Base-by-base conservation (phyloP, 306 rosid genomes). In the Amphicarpaea edgeworthii region DNA sequence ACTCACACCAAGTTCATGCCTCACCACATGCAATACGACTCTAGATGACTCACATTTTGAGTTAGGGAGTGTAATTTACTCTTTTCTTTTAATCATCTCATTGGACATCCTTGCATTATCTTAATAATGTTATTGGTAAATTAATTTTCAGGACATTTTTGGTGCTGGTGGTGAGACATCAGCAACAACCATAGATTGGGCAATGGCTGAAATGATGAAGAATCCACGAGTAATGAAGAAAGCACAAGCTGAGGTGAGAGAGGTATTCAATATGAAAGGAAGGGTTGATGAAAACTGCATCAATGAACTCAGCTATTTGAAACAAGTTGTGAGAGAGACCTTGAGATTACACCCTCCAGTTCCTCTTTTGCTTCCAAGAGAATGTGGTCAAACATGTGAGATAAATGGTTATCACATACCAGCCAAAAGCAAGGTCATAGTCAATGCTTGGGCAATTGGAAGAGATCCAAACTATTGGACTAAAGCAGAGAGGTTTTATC, bases 151-250 rank as follows among this genome's bases (percentile, higher is more conserved):
- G 81, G 87, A 80, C 12, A 6, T 83, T 0, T 77, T 77, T 37
- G 47, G 51, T 5, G 87, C 73, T 16, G 86, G 87, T 16, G 78
- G 86, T 55, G 86, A 83, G 46, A 78, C 90, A 59, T 53, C 84
- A 67, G 12, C 83, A 10, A 67, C 50, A 3, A 55, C 81, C 3
- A 24, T 84, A 32, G 82, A 43, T 19, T 81, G 86, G 86, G 83
- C 83, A 15, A 66, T 86, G 78, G 70, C 64, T 46, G 77, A 86
- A 68, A 46, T 83, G 63, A 0, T 54, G 3, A 54, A 54, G 30
- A 1, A 54, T 20, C 15, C 60, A 9, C 20, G 30, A 54, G 14
- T 54, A 20, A 54, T 10, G 60, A 54, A 54, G 30, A 54, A 54
- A 54, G 60, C 60, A 54, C 30, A 54, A 54, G 30, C 34, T 1